Conservation (phyloP, 345 rosid genomes). For the Cardamine resedifolia region DNA sequence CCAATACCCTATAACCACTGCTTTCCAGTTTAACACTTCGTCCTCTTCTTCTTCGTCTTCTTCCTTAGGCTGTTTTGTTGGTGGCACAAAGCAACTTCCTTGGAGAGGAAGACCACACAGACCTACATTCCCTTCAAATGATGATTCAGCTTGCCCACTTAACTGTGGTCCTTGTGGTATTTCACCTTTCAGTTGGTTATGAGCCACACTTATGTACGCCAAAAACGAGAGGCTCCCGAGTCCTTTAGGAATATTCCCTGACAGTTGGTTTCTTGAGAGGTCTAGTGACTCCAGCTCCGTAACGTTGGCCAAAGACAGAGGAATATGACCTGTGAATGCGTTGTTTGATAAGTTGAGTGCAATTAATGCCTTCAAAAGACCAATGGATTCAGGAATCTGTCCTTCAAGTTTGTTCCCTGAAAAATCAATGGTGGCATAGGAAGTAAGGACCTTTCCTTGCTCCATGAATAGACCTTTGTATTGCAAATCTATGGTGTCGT, state of each 20-base stretch:
- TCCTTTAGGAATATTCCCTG: slow-evolving; percentile 20
- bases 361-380: background rate
- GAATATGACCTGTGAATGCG: slow-evolving; percentile 25
- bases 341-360: background rate
- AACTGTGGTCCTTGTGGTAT: slow-evolving; percentile 15
- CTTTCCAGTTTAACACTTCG: slow-evolving; percentile 24
- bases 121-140: slow-evolving; percentile 20
- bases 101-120: slow-evolving; percentile 27
- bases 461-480: background rate
- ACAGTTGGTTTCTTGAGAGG: slow-evolving; percentile 17
- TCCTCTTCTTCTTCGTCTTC: background rate
- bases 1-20: background rate
- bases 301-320: background rate
- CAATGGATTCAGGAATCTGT: background rate
- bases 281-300: slow-evolving; percentile 7
- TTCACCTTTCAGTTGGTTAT: slow-evolving; percentile 12
- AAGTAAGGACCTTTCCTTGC: background rate
- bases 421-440: background rate
- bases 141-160: background rate
- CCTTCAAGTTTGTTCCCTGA: background rate
- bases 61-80: background rate
- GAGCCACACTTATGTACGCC: slow-evolving; percentile 11
- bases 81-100: background rate
- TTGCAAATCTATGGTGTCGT: background rate
- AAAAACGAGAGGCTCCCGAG: slow-evolving; percentile 3